Percentiles rank a stretch among this genome's conserved stretches.
Evolutionary conservation across 208 protist species (phyloP).

Genomic region (Leishmania martiniquensis): DNA sequence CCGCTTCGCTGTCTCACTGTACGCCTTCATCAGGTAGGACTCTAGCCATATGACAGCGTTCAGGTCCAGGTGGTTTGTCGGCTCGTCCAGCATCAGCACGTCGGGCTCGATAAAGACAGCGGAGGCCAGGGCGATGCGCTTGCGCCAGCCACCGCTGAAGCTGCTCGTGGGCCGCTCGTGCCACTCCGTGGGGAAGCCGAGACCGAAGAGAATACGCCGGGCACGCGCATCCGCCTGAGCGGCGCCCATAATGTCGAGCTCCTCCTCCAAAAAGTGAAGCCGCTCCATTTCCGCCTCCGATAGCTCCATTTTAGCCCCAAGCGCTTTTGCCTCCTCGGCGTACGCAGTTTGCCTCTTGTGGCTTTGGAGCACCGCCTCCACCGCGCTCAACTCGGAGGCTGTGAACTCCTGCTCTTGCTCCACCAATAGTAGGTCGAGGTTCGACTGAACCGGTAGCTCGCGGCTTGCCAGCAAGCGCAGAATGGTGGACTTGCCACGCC

Average conservation of each 20-base stretch:
- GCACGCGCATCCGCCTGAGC: constrained; percentile 86
- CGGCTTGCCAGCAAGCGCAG: constrained; percentile 86
- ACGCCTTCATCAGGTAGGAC: constrained; percentile 82
- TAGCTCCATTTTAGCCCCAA: constrained; percentile 72
- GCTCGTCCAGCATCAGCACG: constrained; percentile 97
- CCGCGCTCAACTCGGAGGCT: constrained; percentile 75
- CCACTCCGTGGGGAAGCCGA: constrained; percentile 94
- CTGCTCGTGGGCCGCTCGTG: constrained; percentile 89
- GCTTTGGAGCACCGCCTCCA: constrained; percentile 87
- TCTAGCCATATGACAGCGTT: constrained; percentile 96
- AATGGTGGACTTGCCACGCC: constrained; percentile 95
- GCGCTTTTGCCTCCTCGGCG: constrained; percentile 68
- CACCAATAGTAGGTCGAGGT: constrained; percentile 95
- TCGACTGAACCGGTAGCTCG: constrained; percentile 90
- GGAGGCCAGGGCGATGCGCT: constrained; percentile 94
- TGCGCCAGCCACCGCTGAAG: constrained; percentile 92
- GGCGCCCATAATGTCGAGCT: constrained; percentile 94
- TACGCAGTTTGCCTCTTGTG: constrained; percentile 92
- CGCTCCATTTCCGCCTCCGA: constrained; percentile 71
- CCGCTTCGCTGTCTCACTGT: constrained; percentile 79
- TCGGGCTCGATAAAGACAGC: constrained; percentile 96
- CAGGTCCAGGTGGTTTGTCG: constrained; percentile 98
- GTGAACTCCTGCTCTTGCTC: constrained; percentile 97
- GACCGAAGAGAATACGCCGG: constrained; percentile 90
- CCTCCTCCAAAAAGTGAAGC: constrained; percentile 88